Conservation (phyloP, 257 asterid genomes). For the Fraxinus anomala region DNA sequence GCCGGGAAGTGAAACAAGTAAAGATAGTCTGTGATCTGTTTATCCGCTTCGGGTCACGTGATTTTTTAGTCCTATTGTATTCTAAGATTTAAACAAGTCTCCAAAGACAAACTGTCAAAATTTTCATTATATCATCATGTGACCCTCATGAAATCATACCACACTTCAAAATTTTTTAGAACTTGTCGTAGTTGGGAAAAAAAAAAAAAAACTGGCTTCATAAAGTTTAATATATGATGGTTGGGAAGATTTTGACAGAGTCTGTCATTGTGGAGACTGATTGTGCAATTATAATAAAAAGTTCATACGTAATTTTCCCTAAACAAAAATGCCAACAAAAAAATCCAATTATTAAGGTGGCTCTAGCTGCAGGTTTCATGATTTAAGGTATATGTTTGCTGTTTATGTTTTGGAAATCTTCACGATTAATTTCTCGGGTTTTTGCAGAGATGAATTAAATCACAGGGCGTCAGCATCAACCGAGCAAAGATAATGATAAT, state of each 20-base stretch:
- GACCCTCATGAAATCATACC: neutral
- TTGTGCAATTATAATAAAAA: neutral
- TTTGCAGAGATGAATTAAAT: conserved; percentile 48
- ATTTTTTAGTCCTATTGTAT: neutral
- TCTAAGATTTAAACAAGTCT: too few relatives aligned
- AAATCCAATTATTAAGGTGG: neutral
- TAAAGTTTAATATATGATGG: too few relatives aligned
- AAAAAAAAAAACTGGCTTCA: too few relatives aligned
- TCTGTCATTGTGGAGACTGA: neutral
- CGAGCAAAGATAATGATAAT: conserved; percentile 37
- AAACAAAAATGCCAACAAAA: neutral
- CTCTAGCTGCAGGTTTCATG: neutral
- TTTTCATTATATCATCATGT: neutral
- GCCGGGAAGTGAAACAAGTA: neutral
- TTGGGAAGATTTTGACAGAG: neutral
- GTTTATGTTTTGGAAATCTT: neutral
- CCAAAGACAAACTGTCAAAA: too few relatives aligned
- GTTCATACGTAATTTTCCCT: too few relatives aligned
- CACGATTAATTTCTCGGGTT: neutral
- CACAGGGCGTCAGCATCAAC: conserved; percentile 22
- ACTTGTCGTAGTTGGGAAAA: too few relatives aligned
- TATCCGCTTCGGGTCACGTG: neutral
- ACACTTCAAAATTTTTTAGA: neutral
- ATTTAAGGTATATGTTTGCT: neutral
- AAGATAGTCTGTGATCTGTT: neutral